Evolutionary conservation across 2,329 filamentous ascomycete species (phyloP), one percentile per base, ranked within the genome.

Genomic region (Claviceps sorghi): DNA sequence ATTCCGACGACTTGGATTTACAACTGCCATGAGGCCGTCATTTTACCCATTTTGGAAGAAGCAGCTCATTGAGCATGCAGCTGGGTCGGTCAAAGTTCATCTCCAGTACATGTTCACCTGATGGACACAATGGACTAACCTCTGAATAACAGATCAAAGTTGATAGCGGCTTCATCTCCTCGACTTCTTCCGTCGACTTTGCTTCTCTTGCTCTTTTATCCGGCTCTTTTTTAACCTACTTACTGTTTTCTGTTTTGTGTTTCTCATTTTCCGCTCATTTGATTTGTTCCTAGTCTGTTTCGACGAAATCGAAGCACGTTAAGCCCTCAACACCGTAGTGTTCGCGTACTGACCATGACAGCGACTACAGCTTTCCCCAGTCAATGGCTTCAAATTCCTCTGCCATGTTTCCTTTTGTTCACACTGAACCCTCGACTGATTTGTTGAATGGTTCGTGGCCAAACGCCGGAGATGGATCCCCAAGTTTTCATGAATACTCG

Each of bases 361-460:
- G 76, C 73, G 74, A 78, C 56, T 78, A 74, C 66, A 80, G 76
- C 70, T 75, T 72, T 62, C 69, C 72, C 55, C 75, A 75, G 62
- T 69, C 72, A 64, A 69, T 79, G 69, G 65, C 73, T 61, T 66
- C 73, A 61, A 69, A 64, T 66, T 63, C 72, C 53, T 67, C 68
- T 58, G 73, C 73, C 65, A 72, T 77, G 65, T 77, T 78, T 74
- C 71, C 75, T 69, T 78, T 75, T 67, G 72, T 73, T 73, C 76
- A 78, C 64, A 75, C 76, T 74, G 77, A 74, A 76, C 74, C 75
- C 71, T 69, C 74, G 65, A 60, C 73, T 63, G 76, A 78, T 72
- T 72, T 76, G 65, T 69, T 77, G 55, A 66, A 66, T 60, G 71
- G 74, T 69, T 71, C 75, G 62, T 80, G 77, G 77, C 76, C 73